Evolutionary conservation across 139 green algal species (phyloP).

Genomic region (Marvania coccoides): DNA sequence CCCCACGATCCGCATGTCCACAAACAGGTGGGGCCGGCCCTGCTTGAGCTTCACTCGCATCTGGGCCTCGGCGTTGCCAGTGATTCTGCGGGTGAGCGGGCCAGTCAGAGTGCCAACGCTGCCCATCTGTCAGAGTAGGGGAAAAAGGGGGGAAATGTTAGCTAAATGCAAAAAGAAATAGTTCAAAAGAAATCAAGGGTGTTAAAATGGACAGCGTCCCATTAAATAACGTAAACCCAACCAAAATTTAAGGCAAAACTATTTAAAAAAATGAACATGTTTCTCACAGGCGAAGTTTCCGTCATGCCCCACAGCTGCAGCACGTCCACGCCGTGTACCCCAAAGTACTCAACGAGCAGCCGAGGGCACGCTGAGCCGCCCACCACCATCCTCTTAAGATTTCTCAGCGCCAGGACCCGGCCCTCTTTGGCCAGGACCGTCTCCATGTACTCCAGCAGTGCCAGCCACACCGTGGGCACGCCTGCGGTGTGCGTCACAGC

Average conservation of each 20-base stretch:
- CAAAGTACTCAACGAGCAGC: slow-evolving; percentile 20
- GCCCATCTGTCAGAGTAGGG: too few relatives aligned
- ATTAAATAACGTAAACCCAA: too few relatives aligned
- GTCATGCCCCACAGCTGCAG: slow-evolving; percentile 71
- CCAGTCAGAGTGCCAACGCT: too few relatives aligned
- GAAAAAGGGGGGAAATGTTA: too few relatives aligned
- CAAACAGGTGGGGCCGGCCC: slow-evolving; percentile 45
- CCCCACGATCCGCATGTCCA: slow-evolving; percentile 61
- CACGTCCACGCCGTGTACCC: slow-evolving; percentile 41
- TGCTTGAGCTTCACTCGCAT: slow-evolving; percentile 22
- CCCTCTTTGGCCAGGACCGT: neutral
- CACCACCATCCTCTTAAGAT: slow-evolving; percentile 41
- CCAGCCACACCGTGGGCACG: slow-evolving; percentile 70
- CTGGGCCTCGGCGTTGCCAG: too few relatives aligned
- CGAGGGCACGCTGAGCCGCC: slow-evolving; percentile 56
- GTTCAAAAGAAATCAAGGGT: too few relatives aligned
- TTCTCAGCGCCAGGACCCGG: slow-evolving; percentile 31
- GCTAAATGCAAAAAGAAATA: too few relatives aligned
- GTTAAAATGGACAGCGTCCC: too few relatives aligned
- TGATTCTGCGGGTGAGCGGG: too few relatives aligned
- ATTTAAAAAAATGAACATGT: too few relatives aligned
- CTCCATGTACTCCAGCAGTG: slow-evolving; percentile 49
- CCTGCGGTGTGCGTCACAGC: slow-evolving; percentile 41
- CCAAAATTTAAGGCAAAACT: too few relatives aligned
- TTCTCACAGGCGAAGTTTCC: slow-evolving; percentile 59